A percentile compares a stretch with the other conserved stretches of the same genome.
phyloP scores from a whole-genome alignment of 1,284 basidiomycete species.

The Pascua sp. region DNA sequence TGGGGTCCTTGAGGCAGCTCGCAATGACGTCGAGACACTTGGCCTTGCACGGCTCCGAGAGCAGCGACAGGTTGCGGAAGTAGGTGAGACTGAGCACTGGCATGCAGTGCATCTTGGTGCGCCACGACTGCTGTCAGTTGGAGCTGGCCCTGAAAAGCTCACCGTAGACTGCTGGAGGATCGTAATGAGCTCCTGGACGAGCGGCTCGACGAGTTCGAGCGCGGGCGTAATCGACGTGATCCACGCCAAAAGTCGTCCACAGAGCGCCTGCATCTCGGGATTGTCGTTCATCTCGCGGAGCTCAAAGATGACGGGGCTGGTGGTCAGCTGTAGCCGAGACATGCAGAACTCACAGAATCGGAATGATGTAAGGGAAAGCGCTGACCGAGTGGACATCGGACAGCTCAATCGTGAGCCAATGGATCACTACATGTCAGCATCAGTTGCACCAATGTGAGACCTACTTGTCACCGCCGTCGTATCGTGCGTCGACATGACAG shows the following conservation, averaged over 20 bases:
- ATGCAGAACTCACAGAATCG: slow-evolving; percentile 63
- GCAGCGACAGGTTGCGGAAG: slow-evolving; percentile 66
- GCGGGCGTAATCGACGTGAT: slow-evolving; percentile 52
- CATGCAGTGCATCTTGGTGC: slow-evolving; percentile 53
- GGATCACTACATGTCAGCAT: slow-evolving; percentile 54
- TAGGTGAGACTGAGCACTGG: slow-evolving; percentile 50
- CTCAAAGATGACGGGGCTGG: slow-evolving; percentile 48
- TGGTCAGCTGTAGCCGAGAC: neutral
- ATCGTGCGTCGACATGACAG: slow-evolving; percentile 81
- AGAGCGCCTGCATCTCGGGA: slow-evolving; percentile 48
- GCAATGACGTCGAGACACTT: slow-evolving; percentile 63
- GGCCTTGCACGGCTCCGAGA: slow-evolving; percentile 63
- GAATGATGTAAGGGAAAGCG: slow-evolving; percentile 69
- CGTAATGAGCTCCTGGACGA: slow-evolving; percentile 47
- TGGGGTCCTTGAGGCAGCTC: slow-evolving; percentile 75
- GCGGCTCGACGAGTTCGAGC: slow-evolving; percentile 48
- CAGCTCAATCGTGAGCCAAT: slow-evolving; percentile 68
- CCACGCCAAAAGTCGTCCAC: slow-evolving; percentile 49
- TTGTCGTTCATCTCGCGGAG: slow-evolving; percentile 50
- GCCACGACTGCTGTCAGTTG: slow-evolving; percentile 46
- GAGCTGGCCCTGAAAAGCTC: slow-evolving; percentile 9
- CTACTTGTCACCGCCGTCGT: slow-evolving; percentile 63
- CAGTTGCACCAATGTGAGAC: slow-evolving; percentile 1
- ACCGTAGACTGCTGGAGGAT: slow-evolving; percentile 49
- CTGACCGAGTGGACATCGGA: slow-evolving; percentile 71